Percentiles rank a stretch among this genome's conserved stretches.
Evolutionary conservation across 2,329 filamentous ascomycete species (phyloP).

Genomic region (Fusarium albosuccineum): DNA sequence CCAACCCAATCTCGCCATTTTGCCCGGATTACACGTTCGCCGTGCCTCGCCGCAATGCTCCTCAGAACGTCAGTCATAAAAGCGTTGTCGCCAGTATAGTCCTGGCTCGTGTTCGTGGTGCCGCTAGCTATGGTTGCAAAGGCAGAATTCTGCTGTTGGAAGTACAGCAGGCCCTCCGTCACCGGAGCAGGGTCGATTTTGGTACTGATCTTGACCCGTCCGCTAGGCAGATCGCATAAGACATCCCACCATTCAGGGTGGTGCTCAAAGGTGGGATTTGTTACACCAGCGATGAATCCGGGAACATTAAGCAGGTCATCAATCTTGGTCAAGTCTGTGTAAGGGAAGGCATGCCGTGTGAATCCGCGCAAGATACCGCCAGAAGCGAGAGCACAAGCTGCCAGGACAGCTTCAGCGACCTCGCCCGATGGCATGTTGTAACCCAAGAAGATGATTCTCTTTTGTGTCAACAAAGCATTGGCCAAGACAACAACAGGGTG

Average conservation of each 20-base stretch:
- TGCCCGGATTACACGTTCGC: slow-evolving; percentile 88
- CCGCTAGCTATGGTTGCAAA: slow-evolving; percentile 64
- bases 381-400: slow-evolving; percentile 93
- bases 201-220: slow-evolving; percentile 93
- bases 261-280: slow-evolving; percentile 94
- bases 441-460: slow-evolving; percentile 94
- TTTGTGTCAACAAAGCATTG: slow-evolving; percentile 95
- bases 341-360: slow-evolving; percentile 95
- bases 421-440: slow-evolving; percentile 96
- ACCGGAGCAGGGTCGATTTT: slow-evolving; percentile 83
- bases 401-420: slow-evolving; percentile 96
- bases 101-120: slow-evolving; percentile 60
- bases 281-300: slow-evolving; percentile 97
- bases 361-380: slow-evolving; percentile 94
- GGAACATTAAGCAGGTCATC: slow-evolving; percentile 96
- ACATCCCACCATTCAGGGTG: slow-evolving; percentile 99
- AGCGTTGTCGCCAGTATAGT: slow-evolving; percentile 85
- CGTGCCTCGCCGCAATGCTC: slow-evolving; percentile 87
- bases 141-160: slow-evolving; percentile 81
- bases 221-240: slow-evolving; percentile 90
- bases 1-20: slow-evolving; percentile 97
- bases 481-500: slow-evolving; percentile 96
- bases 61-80: slow-evolving; percentile 91
- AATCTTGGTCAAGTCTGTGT: slow-evolving; percentile 97
- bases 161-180: slow-evolving; percentile 88